Percentiles rank a stretch among this genome's conserved stretches.
Evolutionary conservation across 2,329 filamentous ascomycete genomes (phyloP).

Genomic region (Aspergillus quadrilineatus): DNA sequence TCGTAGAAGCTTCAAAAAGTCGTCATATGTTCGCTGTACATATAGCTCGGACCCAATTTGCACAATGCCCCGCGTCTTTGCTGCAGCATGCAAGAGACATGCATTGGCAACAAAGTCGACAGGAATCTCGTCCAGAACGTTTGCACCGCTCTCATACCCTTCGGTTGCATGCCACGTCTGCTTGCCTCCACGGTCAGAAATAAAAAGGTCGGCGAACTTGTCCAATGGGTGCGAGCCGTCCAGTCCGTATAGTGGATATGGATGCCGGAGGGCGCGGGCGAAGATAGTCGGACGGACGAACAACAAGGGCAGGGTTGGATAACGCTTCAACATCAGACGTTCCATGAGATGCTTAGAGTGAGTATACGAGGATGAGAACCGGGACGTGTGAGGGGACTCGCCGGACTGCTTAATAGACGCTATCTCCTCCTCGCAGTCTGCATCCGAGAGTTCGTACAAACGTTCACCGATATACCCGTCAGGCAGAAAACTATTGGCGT

Average conservation of each 20-base stretch:
- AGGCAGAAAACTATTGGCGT: slow-evolving; percentile 33
- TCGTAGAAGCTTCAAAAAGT: slow-evolving; percentile 22
- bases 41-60: slow-evolving; percentile 33
- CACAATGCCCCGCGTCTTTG: slow-evolving; percentile 30
- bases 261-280: slow-evolving; percentile 29
- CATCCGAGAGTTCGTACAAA: slow-evolving; percentile 24
- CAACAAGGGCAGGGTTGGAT: slow-evolving; percentile 29
- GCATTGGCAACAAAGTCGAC: slow-evolving; percentile 36
- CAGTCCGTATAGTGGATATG: slow-evolving; percentile 32
- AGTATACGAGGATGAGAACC: slow-evolving; percentile 32
- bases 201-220: slow-evolving; percentile 30
- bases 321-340: slow-evolving; percentile 27
- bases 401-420: slow-evolving; percentile 22
- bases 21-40: slow-evolving; percentile 30
- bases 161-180: slow-evolving; percentile 33
- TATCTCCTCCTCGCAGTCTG: slow-evolving; percentile 30
- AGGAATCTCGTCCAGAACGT: slow-evolving; percentile 34
- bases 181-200: slow-evolving; percentile 25
- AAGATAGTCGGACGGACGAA: slow-evolving; percentile 34
- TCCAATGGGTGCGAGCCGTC: slow-evolving; percentile 33
- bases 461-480: slow-evolving; percentile 30
- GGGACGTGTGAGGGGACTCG: slow-evolving; percentile 18
- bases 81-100: slow-evolving; percentile 31
- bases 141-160: slow-evolving; percentile 29
- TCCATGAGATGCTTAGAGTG: slow-evolving; percentile 35